phyloP scores from a whole-genome alignment of 176 grass and related monocot species.

The Carex cristatella region DNA sequence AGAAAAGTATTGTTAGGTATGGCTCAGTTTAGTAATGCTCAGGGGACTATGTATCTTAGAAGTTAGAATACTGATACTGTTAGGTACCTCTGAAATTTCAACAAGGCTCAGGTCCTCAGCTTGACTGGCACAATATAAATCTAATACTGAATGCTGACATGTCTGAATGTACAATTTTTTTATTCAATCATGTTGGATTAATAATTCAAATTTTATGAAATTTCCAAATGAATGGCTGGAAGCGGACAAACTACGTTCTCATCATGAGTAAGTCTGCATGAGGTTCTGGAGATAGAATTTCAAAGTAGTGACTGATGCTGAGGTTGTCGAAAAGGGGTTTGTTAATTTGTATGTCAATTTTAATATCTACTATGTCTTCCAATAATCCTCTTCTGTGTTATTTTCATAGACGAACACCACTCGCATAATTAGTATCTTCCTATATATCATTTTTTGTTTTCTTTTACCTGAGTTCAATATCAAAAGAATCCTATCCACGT shows the following conservation, averaged over 20 bases:
- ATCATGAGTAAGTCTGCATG: slow-evolving; percentile 87
- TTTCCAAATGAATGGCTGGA: slow-evolving; percentile 71
- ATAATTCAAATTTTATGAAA: background rate
- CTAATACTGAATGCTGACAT: background rate
- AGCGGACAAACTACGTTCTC: slow-evolving; percentile 73
- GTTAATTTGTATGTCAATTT: too few species aligned
- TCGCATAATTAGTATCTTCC: background rate
- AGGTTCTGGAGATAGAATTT: slow-evolving; percentile 97
- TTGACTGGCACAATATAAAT: background rate
- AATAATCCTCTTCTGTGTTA: too few species aligned
- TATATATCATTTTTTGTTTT: background rate
- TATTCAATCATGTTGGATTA: background rate
- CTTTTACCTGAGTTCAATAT: background rate
- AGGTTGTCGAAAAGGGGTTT: too few species aligned
- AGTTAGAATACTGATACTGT: too few species aligned
- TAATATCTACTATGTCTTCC: too few species aligned
- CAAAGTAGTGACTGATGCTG: slow-evolving; percentile 49
- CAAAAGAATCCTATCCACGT: too few species aligned
- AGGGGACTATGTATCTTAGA: too few species aligned
- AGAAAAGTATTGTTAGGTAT: background rate
- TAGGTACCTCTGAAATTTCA: background rate
- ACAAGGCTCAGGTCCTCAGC: background rate
- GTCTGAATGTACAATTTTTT: background rate
- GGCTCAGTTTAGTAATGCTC: background rate
- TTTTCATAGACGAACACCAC: too few species aligned